Evolutionary conservation across 2,329 filamentous ascomycete species (phyloP).

Genomic region (Venturia asperata): DNA sequence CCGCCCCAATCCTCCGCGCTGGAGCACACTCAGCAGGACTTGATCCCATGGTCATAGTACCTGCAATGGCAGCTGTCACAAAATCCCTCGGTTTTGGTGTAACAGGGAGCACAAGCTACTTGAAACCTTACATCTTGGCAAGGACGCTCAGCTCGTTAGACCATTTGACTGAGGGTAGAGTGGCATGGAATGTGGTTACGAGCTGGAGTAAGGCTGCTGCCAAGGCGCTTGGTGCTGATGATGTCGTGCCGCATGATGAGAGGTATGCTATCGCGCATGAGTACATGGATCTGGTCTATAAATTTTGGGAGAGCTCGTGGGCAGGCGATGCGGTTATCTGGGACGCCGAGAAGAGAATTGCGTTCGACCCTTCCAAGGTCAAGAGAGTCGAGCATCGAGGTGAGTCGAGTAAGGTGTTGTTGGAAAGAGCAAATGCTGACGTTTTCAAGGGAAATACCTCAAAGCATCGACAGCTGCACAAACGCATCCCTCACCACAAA

Average conservation of each 20-base stretch:
- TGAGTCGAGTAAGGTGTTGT: no score
- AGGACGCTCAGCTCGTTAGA: constrained; percentile 32
- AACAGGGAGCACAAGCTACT: constrained; percentile 39
- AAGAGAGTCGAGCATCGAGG: constrained; percentile 54
- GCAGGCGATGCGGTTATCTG: constrained; percentile 49
- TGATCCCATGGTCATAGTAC: constrained; percentile 28
- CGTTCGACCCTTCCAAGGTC: constrained; percentile 53
- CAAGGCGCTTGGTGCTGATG: background rate
- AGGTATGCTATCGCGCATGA: constrained; percentile 56
- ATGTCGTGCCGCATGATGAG: constrained; percentile 51
- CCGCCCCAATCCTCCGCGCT: constrained; percentile 22
- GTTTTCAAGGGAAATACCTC: no score
- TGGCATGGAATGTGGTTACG: constrained; percentile 47
- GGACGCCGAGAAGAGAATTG: constrained; percentile 48
- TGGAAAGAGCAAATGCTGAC: no score
- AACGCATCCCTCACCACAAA: constrained; percentile 35
- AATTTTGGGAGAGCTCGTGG: constrained; percentile 50
- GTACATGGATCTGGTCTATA: constrained; percentile 51
- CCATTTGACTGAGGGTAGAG: constrained; percentile 32
- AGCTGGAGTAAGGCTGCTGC: constrained; percentile 30
- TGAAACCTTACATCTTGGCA: constrained; percentile 34
- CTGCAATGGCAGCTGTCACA: constrained; percentile 38
- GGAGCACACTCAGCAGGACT: background rate
- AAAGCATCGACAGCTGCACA: no score
- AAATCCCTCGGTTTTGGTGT: constrained; percentile 39